These are phyloP conservation scores for Craspedostauros australis DNA, from an alignment of 108 stramenopile genomes.

Conservation along the genomic window DNA sequence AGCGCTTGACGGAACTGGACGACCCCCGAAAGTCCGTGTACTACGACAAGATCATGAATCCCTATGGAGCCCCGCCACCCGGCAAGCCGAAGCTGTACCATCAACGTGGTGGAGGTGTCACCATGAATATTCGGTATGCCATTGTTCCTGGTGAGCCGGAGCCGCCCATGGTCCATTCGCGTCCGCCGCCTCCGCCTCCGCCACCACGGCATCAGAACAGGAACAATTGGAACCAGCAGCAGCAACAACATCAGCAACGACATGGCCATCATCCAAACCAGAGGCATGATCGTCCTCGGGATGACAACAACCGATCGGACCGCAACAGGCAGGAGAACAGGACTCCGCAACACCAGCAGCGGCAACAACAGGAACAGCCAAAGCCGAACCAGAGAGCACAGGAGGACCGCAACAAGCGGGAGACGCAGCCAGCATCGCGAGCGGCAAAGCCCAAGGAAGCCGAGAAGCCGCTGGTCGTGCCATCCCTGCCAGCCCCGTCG, in stretches of 20 bases:
- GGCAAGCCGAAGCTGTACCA: slow-evolving; percentile 67
- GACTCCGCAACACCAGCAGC: neutral
- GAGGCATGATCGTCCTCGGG: neutral
- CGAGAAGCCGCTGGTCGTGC: slow-evolving; percentile 8
- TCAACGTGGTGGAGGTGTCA: slow-evolving; percentile 43
- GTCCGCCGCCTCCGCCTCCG: slow-evolving; percentile 47
- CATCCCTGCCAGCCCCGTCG: slow-evolving; percentile 53
- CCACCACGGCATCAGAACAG: slow-evolving; percentile 8
- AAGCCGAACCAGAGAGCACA: neutral
- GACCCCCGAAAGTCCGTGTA: slow-evolving; percentile 54
- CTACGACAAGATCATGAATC: slow-evolving; percentile 67
- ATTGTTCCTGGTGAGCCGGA: slow-evolving; percentile 42
- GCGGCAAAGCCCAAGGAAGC: neutral
- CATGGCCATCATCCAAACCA: slow-evolving; percentile 4
- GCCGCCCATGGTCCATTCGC: too few relatives aligned
- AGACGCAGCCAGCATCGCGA: too few relatives aligned
- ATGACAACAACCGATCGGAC: slow-evolving; percentile 7
- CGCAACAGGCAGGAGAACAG: neutral
- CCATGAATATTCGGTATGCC: slow-evolving; percentile 30
- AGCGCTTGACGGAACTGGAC: slow-evolving; percentile 43
- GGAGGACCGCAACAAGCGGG: neutral
- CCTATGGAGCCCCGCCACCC: slow-evolving; percentile 79
- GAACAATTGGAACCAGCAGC: slow-evolving; percentile 6
- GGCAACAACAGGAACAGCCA: neutral
- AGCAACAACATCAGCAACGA: slow-evolving; percentile 14